A percentile compares a stretch with the other conserved stretches of the same genome.
These are phyloP conservation scores for Sphenostylis stenocarpa DNA, from an alignment of 306 rosid species.

Conservation along the genomic window DNA sequence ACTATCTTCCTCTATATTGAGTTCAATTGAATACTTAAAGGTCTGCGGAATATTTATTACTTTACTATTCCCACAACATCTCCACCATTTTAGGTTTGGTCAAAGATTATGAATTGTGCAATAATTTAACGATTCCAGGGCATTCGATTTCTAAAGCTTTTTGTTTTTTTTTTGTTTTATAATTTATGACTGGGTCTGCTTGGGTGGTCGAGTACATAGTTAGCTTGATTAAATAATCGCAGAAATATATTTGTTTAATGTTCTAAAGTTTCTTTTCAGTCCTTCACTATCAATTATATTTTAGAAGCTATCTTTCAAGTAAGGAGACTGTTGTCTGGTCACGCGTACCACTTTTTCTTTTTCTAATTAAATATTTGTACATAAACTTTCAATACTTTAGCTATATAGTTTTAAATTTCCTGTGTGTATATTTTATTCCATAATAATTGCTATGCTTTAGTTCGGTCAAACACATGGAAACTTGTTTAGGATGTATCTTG, in stretches of 20 bases:
- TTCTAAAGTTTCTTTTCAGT: constrained; percentile 10
- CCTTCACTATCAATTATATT: background rate
- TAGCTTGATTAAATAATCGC: constrained; percentile 14
- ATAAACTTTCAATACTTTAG: background rate
- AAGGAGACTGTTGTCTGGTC: constrained; percentile 14
- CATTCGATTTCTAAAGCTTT: background rate
- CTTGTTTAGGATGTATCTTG: constrained; percentile 13
- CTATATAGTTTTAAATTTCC: background rate
- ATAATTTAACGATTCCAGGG: constrained; percentile 12
- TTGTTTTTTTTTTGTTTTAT: background rate
- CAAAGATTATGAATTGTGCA: constrained; percentile 2
- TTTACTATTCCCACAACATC: background rate
- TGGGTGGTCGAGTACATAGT: background rate
- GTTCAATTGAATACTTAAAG: background rate
- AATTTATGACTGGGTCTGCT: background rate
- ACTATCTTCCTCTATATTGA: background rate
- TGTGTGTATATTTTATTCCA: background rate
- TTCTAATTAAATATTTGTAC: background rate
- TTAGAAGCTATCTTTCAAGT: background rate
- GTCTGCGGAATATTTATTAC: background rate
- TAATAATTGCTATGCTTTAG: background rate
- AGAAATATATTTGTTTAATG: constrained; percentile 7
- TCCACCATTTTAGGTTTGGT: background rate
- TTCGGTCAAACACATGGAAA: constrained; percentile 8
- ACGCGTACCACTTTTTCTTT: background rate